Conservation (phyloP, 495 filamentous ascomycete genomes). For the Glarea lozoyensis region DNA sequence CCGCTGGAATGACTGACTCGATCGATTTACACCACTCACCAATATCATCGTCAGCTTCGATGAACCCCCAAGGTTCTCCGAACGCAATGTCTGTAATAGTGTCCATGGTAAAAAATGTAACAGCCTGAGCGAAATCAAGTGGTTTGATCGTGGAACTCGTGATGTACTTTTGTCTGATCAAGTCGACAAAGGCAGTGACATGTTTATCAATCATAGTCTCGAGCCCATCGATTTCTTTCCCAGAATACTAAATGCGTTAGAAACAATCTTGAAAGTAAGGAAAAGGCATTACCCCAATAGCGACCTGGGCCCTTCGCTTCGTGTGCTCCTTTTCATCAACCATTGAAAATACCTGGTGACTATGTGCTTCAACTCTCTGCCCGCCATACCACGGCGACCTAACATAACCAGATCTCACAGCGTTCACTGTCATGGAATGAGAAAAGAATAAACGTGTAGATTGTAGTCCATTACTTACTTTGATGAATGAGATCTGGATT, state of each 20-base stretch:
- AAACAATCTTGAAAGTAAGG: not conserved
- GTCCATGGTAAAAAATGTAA: slow-evolving; percentile 43
- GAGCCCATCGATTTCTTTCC: slow-evolving; percentile 35
- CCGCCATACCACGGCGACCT: slow-evolving; percentile 24
- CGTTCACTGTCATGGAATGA: no score
- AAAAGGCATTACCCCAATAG: slow-evolving; percentile 26
- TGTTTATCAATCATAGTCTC: slow-evolving; percentile 37
- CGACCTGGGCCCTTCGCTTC: slow-evolving; percentile 25
- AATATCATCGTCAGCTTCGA: slow-evolving; percentile 36
- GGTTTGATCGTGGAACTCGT: slow-evolving; percentile 22
- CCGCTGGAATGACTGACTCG: not conserved
- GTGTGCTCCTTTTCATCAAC: slow-evolving; percentile 25
- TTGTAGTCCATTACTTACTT: no score
- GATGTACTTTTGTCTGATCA: slow-evolving; percentile 27
- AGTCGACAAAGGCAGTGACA: slow-evolving; percentile 27
- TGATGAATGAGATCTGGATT: slow-evolving; percentile 27
- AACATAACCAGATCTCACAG: slow-evolving; percentile 27
- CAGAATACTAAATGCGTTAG: slow-evolving; percentile 29
- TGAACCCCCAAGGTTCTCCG: slow-evolving; percentile 41
- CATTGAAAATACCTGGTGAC: slow-evolving; percentile 30
- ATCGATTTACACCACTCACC: slow-evolving; percentile 34
- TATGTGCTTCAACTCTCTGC: slow-evolving; percentile 20
- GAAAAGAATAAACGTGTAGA: no score
- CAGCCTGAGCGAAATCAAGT: slow-evolving; percentile 34
- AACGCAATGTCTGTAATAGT: slow-evolving; percentile 39